Conservation (phyloP, 495 filamentous ascomycete genomes). For the Neurospora sp. region DNA sequence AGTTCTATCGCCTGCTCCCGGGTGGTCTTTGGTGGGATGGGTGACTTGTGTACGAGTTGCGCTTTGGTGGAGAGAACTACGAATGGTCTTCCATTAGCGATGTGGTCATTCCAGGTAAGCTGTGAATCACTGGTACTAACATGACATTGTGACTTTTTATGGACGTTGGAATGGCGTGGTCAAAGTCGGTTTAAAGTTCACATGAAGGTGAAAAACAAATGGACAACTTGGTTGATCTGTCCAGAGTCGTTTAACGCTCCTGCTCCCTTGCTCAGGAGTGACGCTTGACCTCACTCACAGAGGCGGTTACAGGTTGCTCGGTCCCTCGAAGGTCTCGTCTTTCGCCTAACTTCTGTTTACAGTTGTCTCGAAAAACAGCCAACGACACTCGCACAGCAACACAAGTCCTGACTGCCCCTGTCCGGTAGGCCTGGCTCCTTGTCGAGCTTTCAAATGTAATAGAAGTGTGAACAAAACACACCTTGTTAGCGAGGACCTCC, state of each 20-base stretch:
- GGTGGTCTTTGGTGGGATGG: conserved; percentile 45
- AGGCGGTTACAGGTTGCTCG: not conserved
- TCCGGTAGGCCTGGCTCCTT: not conserved
- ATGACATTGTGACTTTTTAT: conserved; percentile 12
- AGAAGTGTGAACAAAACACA: not conserved
- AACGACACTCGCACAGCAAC: too few relatives aligned
- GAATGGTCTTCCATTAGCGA: not conserved
- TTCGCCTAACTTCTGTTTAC: not conserved
- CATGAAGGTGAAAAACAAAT: not conserved
- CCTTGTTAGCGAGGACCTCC: not conserved
- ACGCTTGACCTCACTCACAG: not conserved
- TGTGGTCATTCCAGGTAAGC: not conserved
- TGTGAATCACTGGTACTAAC: conserved; percentile 8
- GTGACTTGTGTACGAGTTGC: conserved; percentile 44
- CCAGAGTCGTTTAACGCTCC: too few relatives aligned
- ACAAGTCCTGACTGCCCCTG: too few relatives aligned
- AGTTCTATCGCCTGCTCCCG: conserved; percentile 48
- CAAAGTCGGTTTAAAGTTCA: not conserved
- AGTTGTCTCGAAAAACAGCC: not conserved
- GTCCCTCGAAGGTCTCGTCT: not conserved
- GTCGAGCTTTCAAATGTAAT: not conserved
- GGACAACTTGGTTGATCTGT: not conserved
- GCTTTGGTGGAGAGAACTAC: conserved; percentile 31
- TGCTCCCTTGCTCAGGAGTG: not conserved
- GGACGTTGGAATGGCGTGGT: not conserved